Conservation (phyloP, 345 rosid species). For the Anacardium occidentale region DNA sequence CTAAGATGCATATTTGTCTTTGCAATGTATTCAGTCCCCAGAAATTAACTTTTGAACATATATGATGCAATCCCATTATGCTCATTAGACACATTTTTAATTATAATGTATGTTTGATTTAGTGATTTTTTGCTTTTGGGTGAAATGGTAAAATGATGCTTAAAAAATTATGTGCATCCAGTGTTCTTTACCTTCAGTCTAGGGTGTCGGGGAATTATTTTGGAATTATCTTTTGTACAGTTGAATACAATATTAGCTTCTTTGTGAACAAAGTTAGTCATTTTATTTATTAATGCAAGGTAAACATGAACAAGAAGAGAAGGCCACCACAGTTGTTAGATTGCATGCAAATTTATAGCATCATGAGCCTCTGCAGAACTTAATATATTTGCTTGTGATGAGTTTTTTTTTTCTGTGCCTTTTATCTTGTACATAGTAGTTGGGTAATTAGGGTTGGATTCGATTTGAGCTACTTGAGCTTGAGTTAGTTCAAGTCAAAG, state of each 20-base stretch:
- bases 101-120: background rate
- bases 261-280: background rate
- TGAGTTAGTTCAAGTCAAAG: too few relatives aligned
- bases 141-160: background rate
- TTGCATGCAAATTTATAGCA: background rate
- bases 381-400: background rate
- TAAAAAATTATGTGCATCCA: background rate
- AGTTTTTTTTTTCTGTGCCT: background rate
- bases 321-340: background rate
- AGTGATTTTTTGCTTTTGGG: background rate
- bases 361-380: background rate
- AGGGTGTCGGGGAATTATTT: background rate
- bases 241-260: background rate
- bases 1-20: background rate
- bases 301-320: background rate
- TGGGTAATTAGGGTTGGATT: too few relatives aligned
- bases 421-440: background rate
- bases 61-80: background rate
- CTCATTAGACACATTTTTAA: background rate
- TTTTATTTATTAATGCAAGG: background rate
- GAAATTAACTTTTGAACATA: background rate
- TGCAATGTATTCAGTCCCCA: background rate
- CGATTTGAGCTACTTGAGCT: too few relatives aligned
- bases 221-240: background rate
- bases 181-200: background rate